Evolutionary conservation across 1,284 basidiomycete species (phyloP).

Genomic region (Chondrostereum purpureum): DNA sequence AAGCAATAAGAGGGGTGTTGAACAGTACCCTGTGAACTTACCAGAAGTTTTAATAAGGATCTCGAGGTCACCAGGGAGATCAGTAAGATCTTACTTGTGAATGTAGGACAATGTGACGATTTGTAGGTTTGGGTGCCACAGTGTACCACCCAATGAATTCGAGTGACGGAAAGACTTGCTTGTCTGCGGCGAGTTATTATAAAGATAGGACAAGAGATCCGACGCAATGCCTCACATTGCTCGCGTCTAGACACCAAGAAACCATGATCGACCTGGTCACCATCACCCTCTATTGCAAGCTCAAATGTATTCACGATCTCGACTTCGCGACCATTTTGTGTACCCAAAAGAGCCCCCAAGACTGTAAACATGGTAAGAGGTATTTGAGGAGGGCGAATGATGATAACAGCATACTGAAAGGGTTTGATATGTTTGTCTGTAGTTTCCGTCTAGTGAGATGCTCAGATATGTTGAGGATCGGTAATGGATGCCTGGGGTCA

Average conservation of each 20-base stretch:
- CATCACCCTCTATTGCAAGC: conserved; percentile 56
- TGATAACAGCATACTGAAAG: conserved; percentile 48
- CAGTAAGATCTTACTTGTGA: conserved; percentile 58
- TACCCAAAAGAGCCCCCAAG: conserved; percentile 90
- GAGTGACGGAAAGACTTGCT: conserved; percentile 95
- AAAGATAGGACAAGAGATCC: too few relatives aligned
- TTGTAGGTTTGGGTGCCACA: conserved; percentile 65
- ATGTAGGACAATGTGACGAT: conserved; percentile 75
- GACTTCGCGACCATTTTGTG: conserved; percentile 87
- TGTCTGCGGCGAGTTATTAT: conserved; percentile 54
- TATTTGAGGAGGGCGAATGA: background rate
- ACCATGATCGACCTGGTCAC: conserved; percentile 63
- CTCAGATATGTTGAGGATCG: conserved; percentile 95
- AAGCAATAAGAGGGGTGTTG: conserved; percentile 70
- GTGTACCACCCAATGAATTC: conserved; percentile 98
- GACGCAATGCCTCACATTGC: conserved; percentile 63
- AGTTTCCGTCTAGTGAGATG: conserved; percentile 83
- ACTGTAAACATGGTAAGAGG: conserved; percentile 42
- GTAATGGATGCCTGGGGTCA: conserved; percentile 77
- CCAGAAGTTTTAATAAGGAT: conserved; percentile 2
- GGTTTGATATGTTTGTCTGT: conserved; percentile 55
- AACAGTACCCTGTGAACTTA: conserved; percentile 68
- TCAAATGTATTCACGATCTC: conserved; percentile 98
- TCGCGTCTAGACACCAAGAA: conserved; percentile 82
- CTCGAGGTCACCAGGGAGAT: background rate